These are phyloP conservation scores for Colletotrichum sp. DNA, from an alignment of 2,329 filamentous ascomycete genomes.

Conservation along the genomic window DNA sequence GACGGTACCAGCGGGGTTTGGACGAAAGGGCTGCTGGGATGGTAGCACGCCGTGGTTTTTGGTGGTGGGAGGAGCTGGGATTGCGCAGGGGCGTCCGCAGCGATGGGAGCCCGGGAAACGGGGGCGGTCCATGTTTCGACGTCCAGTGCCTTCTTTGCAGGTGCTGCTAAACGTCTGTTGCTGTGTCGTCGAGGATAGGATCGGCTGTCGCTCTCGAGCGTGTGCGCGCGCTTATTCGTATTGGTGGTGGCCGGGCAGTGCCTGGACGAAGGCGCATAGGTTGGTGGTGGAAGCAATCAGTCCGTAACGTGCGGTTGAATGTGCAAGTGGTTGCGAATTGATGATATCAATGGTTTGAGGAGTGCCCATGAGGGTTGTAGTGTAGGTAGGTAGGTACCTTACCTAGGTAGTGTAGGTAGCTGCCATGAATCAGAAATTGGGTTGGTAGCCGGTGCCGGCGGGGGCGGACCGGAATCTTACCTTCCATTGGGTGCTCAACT, in stretches of 20 bases:
- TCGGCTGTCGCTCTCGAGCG: neutral
- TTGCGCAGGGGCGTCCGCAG: slow-evolving; percentile 14
- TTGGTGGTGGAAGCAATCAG: neutral
- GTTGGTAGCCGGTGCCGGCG: neutral
- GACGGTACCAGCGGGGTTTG: slow-evolving; percentile 15
- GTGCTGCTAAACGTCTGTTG: neutral
- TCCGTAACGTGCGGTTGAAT: neutral
- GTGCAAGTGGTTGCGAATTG: neutral
- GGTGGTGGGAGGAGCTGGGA: slow-evolving; percentile 1
- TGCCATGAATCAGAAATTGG: neutral
- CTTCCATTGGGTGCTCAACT: neutral
- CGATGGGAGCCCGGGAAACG: slow-evolving; percentile 2
- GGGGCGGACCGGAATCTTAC: neutral
- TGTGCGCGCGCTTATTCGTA: neutral
- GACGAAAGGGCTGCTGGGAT: slow-evolving; percentile 11
- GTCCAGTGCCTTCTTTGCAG: neutral
- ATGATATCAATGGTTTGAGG: neutral
- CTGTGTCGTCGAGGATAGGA: neutral
- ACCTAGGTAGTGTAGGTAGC: neutral
- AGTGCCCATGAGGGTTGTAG: neutral
- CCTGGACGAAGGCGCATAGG: neutral
- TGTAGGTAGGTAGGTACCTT: neutral
- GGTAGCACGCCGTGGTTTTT: neutral
- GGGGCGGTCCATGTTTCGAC: slow-evolving; percentile 13
- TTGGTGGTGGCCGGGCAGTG: neutral